These are phyloP conservation scores for Corynespora cassiicola DNA, from an alignment of 2,329 filamentous ascomycete genomes.

Conservation along the genomic window DNA sequence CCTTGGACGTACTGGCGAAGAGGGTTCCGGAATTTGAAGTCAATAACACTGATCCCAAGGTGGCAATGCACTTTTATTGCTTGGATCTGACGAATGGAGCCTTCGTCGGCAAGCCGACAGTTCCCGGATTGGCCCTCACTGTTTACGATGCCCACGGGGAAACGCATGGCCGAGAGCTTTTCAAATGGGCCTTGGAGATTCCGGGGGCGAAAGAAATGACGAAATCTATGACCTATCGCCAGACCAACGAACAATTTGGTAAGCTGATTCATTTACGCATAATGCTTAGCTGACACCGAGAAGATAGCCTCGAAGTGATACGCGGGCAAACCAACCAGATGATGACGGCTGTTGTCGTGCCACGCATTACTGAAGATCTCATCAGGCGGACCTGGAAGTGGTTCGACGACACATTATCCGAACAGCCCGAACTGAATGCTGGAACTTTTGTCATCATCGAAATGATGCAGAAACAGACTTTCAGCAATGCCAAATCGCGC, in stretches of 20 bases:
- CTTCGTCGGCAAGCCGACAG: slow-evolving; percentile 18
- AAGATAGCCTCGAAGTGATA: slow-evolving; percentile 10
- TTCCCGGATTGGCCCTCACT: slow-evolving; percentile 29
- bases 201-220: slow-evolving; percentile 29
- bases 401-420: slow-evolving; percentile 17
- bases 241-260: slow-evolving; percentile 29
- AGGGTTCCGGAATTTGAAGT: slow-evolving; percentile 28
- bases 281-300: no score
- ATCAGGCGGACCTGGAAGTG: slow-evolving; percentile 17
- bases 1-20: slow-evolving; percentile 16
- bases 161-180: slow-evolving; percentile 34
- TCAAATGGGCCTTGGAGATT: slow-evolving; percentile 35
- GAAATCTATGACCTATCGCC: slow-evolving; percentile 20
- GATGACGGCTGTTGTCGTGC: slow-evolving; percentile 17
- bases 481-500: slow-evolving; percentile 13
- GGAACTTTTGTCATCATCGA: slow-evolving; percentile 23
- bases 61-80: slow-evolving; percentile 34
- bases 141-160: slow-evolving; percentile 39
- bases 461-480: slow-evolving; percentile 21
- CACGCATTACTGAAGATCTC: slow-evolving; percentile 10
- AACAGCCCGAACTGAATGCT: slow-evolving; percentile 18
- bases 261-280: slow-evolving; percentile 1
- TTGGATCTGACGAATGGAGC: slow-evolving; percentile 23
- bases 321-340: slow-evolving; percentile 16
- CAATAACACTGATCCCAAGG: slow-evolving; percentile 28